Percentiles rank a stretch among this genome's conserved stretches.
Evolutionary conservation across 2,329 filamentous ascomycete species (phyloP).

Genomic region (Arthrobotrys conoides): DNA sequence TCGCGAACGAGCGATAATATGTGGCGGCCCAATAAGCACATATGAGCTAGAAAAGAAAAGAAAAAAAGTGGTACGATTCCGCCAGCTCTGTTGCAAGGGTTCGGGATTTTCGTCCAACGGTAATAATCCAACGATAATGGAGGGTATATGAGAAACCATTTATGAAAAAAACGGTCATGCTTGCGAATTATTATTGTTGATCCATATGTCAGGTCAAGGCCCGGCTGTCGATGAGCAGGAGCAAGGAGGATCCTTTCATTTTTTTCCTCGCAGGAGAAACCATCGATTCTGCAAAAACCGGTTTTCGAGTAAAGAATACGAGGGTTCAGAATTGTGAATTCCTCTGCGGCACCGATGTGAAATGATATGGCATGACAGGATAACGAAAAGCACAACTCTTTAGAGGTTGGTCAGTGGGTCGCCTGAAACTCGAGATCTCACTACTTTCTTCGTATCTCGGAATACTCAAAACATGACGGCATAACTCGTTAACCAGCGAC

Average conservation of each 20-base stretch:
- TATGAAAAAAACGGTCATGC: constrained; percentile 49
- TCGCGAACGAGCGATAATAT: constrained; percentile 28
- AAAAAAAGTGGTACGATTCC: constrained; percentile 25
- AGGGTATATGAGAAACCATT: constrained; percentile 32
- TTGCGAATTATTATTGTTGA: neutral
- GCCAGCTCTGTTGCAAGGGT: constrained; percentile 23
- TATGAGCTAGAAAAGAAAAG: constrained; percentile 4
- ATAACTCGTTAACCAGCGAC: neutral
- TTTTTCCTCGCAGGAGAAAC: neutral
- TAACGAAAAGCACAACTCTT: neutral
- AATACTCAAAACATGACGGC: constrained; percentile 28
- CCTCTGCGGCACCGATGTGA: constrained; percentile 9
- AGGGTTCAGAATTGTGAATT: neutral
- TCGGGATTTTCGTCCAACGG: constrained; percentile 9
- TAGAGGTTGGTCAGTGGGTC: neutral
- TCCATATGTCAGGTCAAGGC: constrained; percentile 3
- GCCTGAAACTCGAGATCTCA: constrained; percentile 21
- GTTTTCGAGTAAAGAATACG: neutral
- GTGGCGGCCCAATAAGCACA: constrained; percentile 16
- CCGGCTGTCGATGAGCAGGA: constrained; percentile 20
- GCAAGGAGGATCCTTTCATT: constrained; percentile 26
- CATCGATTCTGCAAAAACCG: neutral
- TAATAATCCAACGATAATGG: constrained; percentile 20
- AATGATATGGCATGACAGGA: neutral
- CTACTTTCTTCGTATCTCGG: constrained; percentile 20